Percentiles rank a stretch among this genome's conserved stretches.
These are phyloP conservation scores for Trichoderma guizhouense DNA, from an alignment of 2,329 filamentous ascomycete species.

Conservation along the genomic window DNA sequence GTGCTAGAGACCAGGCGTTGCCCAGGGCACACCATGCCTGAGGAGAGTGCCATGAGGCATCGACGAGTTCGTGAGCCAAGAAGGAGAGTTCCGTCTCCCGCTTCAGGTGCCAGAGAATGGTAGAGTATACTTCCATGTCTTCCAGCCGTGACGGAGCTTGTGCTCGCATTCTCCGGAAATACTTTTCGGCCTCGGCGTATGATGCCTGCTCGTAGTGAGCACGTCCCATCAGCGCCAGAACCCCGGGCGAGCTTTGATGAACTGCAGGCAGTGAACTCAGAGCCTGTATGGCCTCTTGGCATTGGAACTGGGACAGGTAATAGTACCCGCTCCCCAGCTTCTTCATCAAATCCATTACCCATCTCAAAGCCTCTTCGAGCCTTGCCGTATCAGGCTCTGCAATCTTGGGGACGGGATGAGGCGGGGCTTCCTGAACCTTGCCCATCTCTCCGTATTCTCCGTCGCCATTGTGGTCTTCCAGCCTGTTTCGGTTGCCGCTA, in stretches of 20 bases:
- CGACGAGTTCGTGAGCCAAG: slow-evolving; percentile 84
- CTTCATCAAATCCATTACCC: slow-evolving; percentile 74
- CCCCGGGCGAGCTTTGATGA: slow-evolving; percentile 91
- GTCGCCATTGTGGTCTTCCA: slow-evolving; percentile 65
- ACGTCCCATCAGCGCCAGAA: slow-evolving; percentile 83
- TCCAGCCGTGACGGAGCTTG: slow-evolving; percentile 79
- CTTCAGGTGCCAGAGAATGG: slow-evolving; percentile 97
- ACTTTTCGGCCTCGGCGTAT: slow-evolving; percentile 82
- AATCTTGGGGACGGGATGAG: slow-evolving; percentile 37
- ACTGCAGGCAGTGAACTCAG: slow-evolving; percentile 67
- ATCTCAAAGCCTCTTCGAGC: slow-evolving; percentile 71
- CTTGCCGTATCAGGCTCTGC: slow-evolving; percentile 55
- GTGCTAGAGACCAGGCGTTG: slow-evolving; percentile 88
- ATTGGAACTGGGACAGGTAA: slow-evolving; percentile 73
- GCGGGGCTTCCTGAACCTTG: slow-evolving; percentile 41
- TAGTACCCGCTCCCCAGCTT: slow-evolving; percentile 81
- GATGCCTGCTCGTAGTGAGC: slow-evolving; percentile 87
- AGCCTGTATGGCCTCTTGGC: slow-evolving; percentile 69
- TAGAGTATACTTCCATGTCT: slow-evolving; percentile 98
- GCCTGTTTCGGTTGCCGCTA: slow-evolving; percentile 81
- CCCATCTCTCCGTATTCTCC: slow-evolving; percentile 62
- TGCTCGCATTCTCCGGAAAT: slow-evolving; percentile 74
- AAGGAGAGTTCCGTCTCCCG: slow-evolving; percentile 88
- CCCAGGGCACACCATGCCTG: slow-evolving; percentile 95
- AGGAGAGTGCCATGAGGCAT: slow-evolving; percentile 81